Evolutionary conservation across 2,329 filamentous ascomycete genomes (phyloP).

Genomic region (Nigrospora sphaerica): DNA sequence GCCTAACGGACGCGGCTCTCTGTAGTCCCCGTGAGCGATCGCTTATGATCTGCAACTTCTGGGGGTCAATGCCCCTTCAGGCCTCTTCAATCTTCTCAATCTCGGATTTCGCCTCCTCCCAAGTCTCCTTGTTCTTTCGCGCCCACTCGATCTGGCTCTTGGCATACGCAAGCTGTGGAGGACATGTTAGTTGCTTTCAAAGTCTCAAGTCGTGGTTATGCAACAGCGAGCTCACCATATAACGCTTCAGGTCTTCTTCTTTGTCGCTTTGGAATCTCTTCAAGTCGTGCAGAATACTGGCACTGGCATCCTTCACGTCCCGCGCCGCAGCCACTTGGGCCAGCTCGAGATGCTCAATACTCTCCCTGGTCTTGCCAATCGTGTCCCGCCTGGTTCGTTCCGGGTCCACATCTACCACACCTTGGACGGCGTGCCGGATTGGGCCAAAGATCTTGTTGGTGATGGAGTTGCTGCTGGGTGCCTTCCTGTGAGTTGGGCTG

Average conservation of each 20-base stretch:
- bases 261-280: slow-evolving; percentile 93
- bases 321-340: slow-evolving; percentile 81
- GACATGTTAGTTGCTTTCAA: slow-evolving; percentile 12
- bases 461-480: slow-evolving; percentile 80
- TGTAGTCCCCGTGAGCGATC: too few relatives aligned
- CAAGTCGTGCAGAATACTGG: slow-evolving; percentile 80
- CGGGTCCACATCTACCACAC: slow-evolving; percentile 92
- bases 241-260: slow-evolving; percentile 85
- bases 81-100: slow-evolving; percentile 77
- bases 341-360: slow-evolving; percentile 78
- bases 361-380: slow-evolving; percentile 92
- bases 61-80: slow-evolving; percentile 21
- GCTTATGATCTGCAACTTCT: too few relatives aligned
- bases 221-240: slow-evolving; percentile 68
- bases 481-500: slow-evolving; percentile 64
- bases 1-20: too few relatives aligned
- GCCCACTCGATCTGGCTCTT: slow-evolving; percentile 94
- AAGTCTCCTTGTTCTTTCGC: slow-evolving; percentile 81
- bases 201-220: not conserved
- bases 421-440: slow-evolving; percentile 90
- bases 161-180: slow-evolving; percentile 73
- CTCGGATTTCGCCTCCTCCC: slow-evolving; percentile 84
- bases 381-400: slow-evolving; percentile 87
- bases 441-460: slow-evolving; percentile 91
- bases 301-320: slow-evolving; percentile 89